Evolutionary conservation across 83 land plant genomes (phyloP).

Genomic region (Picea abies): DNA sequence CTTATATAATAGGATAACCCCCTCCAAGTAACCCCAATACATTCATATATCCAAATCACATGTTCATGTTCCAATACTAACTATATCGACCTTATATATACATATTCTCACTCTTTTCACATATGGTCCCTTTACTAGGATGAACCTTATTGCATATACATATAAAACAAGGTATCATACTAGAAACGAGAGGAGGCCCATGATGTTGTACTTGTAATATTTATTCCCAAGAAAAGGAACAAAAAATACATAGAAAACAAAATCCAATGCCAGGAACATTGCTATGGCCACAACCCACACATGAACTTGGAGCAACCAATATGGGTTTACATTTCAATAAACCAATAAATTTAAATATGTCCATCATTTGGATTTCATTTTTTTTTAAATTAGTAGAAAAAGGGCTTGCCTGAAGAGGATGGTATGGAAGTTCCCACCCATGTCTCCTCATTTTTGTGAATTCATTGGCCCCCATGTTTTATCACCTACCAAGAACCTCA

Average conservation of each 20-base stretch:
- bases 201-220: slow-evolving; percentile 49
- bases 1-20: too few species aligned
- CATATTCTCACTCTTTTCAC: too few species aligned
- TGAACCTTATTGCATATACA: too few species aligned
- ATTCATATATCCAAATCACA: too few species aligned
- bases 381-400: background rate
- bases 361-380: too few species aligned
- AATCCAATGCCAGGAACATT: slow-evolving; percentile 82
- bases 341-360: too few species aligned
- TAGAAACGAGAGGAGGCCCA: slow-evolving; percentile 81
- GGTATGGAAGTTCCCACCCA: slow-evolving; percentile 99
- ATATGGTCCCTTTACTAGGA: too few species aligned
- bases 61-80: too few species aligned
- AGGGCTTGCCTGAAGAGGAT: slow-evolving; percentile 88
- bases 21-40: too few species aligned
- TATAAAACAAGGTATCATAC: slow-evolving; percentile 24
- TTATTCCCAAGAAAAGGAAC: slow-evolving; percentile 82
- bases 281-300: slow-evolving; percentile 84
- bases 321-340: background rate
- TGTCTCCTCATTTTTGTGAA: slow-evolving; percentile 75
- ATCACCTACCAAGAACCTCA: too few species aligned
- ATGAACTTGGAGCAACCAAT: background rate
- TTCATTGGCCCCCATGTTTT: too few species aligned
- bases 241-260: slow-evolving; percentile 92
- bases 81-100: too few species aligned